Base-by-base conservation (phyloP, 495 filamentous ascomycete genomes). In the Hypoxylon subgilvum region DNA sequence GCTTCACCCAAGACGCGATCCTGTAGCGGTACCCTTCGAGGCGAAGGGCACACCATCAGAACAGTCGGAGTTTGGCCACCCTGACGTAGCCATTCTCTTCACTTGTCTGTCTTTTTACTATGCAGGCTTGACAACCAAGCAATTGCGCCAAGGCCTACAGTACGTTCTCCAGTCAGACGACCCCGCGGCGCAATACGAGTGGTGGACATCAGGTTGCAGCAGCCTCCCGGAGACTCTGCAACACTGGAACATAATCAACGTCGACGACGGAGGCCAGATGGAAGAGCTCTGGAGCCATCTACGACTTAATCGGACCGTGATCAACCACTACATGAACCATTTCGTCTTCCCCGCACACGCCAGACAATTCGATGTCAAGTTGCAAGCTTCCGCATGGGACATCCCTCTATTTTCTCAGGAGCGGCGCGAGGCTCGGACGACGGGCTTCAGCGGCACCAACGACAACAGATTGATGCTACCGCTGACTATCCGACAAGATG, bases 371-470 rank as follows among this genome's bases (percentile, higher is more conserved):
- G 57, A 72, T n/a, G 59, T 71, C 13, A 84, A 84, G 59, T 52
- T 84, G 9, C 77, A 81, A 46, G 74, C 79, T 2, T 80, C 72
- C 18, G 74, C 80, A 0, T 84, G 79, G 82, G 82, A 84, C 52
- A 69, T 84, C 13, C 77, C 80, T 0, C 50, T 79, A 2, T 67
- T 48, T 47, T 61, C 64, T 3, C 14, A 46, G 18, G 41, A 43
- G 0, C 56, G 34, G 41, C 67, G 38, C 6, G n/a, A 30, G 6
- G 39, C 57, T 14, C 57, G 62, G 30, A 82, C 80, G 0, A 82
- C 82, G 0, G 81, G 82, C 1, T 84, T 84, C 59, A 80, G 76
- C 34, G 82, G 82, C 0, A 84, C 81, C 0, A 84, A 83, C 36
- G 80, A 84, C 55, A 76, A 72, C 39, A 66, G 76, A 13, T 44